Evolutionary conservation across 2,329 filamentous ascomycete species (phyloP).

Genomic region (Dactylonectria macrodidyma): DNA sequence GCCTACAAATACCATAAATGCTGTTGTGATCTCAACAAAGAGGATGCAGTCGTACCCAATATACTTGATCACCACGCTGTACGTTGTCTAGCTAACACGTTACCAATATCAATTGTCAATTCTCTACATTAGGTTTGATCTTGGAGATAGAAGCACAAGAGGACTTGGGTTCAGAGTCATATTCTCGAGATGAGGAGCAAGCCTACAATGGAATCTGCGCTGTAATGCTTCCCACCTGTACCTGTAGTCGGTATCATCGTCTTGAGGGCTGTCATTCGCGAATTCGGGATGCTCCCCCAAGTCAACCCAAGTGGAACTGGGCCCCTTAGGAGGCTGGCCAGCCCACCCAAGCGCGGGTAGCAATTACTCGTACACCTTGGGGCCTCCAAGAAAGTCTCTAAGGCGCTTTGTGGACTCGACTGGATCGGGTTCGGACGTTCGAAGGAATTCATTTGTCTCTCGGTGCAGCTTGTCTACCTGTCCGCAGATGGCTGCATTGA

Average conservation of each 20-base stretch:
- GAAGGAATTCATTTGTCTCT: neutral
- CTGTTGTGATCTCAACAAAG: no score
- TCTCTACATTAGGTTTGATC: neutral
- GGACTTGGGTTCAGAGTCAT: neutral
- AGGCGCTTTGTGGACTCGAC: conserved; percentile 4
- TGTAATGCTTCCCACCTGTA: neutral
- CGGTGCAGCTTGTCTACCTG: neutral
- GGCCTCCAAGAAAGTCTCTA: no score
- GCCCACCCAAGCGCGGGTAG: neutral
- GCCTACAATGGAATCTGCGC: neutral
- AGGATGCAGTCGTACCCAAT: no score
- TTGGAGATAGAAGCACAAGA: neutral
- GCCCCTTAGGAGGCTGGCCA: neutral
- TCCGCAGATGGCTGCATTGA: neutral
- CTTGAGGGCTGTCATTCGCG: neutral
- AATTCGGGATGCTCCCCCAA: neutral
- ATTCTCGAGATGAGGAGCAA: neutral
- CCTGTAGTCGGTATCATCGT: neutral
- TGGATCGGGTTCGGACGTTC: neutral
- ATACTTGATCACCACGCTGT: no score
- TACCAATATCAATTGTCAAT: neutral
- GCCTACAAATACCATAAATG: no score
- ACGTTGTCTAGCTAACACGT: no score
- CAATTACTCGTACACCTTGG: no score
- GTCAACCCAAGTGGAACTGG: neutral